A percentile compares a stretch with the other conserved stretches of the same genome.
These are phyloP conservation scores for Solanum lignicaule DNA, from an alignment of 257 asterid species.

Conservation along the genomic window DNA sequence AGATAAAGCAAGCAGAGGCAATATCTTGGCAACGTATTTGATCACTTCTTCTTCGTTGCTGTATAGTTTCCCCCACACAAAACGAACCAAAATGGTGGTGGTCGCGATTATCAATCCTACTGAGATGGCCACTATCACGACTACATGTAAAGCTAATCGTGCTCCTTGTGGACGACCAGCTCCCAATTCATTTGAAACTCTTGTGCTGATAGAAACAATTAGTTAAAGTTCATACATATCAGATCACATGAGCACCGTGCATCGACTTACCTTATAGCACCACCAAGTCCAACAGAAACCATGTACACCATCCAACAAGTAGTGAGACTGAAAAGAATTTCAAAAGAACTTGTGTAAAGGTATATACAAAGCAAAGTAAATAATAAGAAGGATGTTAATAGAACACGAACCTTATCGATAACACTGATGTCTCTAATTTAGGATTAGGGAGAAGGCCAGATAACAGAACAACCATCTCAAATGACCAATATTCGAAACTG, in stretches of 20 bases:
- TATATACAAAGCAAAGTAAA: not conserved
- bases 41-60: slow-evolving; percentile 62
- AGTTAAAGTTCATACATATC: not conserved
- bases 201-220: slow-evolving; percentile 27
- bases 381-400: not conserved
- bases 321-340: slow-evolving; percentile 40
- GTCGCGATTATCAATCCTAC: slow-evolving; percentile 35
- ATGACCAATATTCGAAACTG: slow-evolving; percentile 70
- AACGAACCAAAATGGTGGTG: slow-evolving; percentile 33
- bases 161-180: slow-evolving; percentile 43
- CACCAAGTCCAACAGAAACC: slow-evolving; percentile 73
- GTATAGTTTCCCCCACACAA: slow-evolving; percentile 55
- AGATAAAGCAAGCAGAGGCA: slow-evolving; percentile 61
- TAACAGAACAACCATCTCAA: slow-evolving; percentile 63
- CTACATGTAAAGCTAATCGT: slow-evolving; percentile 39
- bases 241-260: not conserved
- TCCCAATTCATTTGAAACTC: slow-evolving; percentile 70
- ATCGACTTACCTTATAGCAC: slow-evolving; percentile 48
- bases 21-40: slow-evolving; percentile 42
- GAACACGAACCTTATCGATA: slow-evolving; percentile 49
- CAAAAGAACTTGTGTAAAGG: not conserved
- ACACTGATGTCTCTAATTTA: slow-evolving; percentile 54
- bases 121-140: slow-evolving; percentile 32
- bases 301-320: slow-evolving; percentile 71
- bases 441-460: slow-evolving; percentile 74